phyloP scores from a whole-genome alignment of 139 green algal genomes.

The Chlorella vulgaris region DNA sequence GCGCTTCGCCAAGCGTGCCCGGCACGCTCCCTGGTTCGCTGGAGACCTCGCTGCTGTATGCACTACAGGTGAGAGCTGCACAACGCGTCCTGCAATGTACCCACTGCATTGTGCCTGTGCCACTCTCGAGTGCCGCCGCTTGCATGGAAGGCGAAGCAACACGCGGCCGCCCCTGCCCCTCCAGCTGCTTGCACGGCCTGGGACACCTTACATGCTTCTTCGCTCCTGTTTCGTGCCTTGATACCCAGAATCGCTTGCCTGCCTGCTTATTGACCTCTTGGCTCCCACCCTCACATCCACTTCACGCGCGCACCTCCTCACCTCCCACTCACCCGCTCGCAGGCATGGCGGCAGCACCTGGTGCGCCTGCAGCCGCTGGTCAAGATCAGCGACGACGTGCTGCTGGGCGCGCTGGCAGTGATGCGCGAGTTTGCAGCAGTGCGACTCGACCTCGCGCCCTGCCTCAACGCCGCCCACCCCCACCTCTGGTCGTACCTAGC shows the following conservation, averaged over 20 bases:
- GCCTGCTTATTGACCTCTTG: too few relatives aligned
- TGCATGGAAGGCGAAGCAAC: too few relatives aligned
- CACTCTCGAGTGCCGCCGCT: too few relatives aligned
- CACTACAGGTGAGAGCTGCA: conserved; percentile 9
- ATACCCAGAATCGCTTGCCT: too few relatives aligned
- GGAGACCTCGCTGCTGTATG: not conserved
- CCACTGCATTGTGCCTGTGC: not conserved
- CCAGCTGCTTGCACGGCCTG: too few relatives aligned
- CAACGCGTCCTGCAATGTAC: not conserved
- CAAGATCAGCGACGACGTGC: conserved; percentile 1
- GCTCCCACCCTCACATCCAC: too few relatives aligned
- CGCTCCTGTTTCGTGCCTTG: not conserved
- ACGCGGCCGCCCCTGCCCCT: too few relatives aligned
- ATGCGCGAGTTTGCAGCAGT: not conserved
- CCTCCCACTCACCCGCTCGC: too few relatives aligned
- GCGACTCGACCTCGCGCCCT: not conserved
- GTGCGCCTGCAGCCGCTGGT: conserved; percentile 29
- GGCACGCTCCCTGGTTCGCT: not conserved
- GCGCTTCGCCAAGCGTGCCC: not conserved
- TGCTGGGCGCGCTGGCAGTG: conserved; percentile 24
- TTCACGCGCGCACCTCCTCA: too few relatives aligned
- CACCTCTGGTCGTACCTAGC: conserved; percentile 27
- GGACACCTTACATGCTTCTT: not conserved
- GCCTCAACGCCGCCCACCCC: not conserved
- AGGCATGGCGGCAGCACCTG: conserved; percentile 22